These are phyloP conservation scores for Boletus sp. DNA, from an alignment of 1,284 basidiomycete species.

Conservation along the genomic window DNA sequence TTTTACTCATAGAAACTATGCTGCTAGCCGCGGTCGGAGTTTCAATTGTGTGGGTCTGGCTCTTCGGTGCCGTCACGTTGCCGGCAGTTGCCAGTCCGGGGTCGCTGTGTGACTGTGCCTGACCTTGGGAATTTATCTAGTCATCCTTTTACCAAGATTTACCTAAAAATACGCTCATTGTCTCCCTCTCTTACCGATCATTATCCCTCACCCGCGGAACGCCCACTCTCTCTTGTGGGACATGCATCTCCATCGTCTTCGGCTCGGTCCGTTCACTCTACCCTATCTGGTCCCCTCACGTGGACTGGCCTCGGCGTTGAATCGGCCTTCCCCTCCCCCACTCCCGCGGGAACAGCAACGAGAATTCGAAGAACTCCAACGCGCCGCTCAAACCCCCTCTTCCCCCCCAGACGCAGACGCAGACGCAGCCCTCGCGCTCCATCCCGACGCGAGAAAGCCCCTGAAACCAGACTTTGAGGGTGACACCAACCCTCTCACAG, in stretches of 20 bases:
- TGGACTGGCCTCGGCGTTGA: conserved; percentile 35
- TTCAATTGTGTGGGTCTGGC: not conserved
- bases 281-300: not conserved
- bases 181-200: not conserved
- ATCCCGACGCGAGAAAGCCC: conserved; percentile 67
- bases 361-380: conserved; percentile 74
- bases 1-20: conserved; percentile 1
- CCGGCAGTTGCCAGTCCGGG: not conserved
- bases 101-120: not conserved
- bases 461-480: conserved; percentile 67
- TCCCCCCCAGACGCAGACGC: conserved; percentile 11
- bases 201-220: not conserved
- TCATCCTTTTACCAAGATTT: not conserved
- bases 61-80: conserved; percentile 14
- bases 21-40: conserved; percentile 9
- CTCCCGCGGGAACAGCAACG: conserved; percentile 69
- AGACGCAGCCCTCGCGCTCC: conserved; percentile 44
- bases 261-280: not conserved
- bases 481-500: conserved; percentile 70
- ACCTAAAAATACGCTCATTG: not conserved
- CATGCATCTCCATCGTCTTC: not conserved
- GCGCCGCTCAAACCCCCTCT: conserved; percentile 50
- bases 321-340: conserved; percentile 63
- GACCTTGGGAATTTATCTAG: no score
- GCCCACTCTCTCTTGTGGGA: no score